These are phyloP conservation scores for Arthroderma sp. DNA, from an alignment of 2,329 filamentous ascomycete genomes.

Conservation along the genomic window DNA sequence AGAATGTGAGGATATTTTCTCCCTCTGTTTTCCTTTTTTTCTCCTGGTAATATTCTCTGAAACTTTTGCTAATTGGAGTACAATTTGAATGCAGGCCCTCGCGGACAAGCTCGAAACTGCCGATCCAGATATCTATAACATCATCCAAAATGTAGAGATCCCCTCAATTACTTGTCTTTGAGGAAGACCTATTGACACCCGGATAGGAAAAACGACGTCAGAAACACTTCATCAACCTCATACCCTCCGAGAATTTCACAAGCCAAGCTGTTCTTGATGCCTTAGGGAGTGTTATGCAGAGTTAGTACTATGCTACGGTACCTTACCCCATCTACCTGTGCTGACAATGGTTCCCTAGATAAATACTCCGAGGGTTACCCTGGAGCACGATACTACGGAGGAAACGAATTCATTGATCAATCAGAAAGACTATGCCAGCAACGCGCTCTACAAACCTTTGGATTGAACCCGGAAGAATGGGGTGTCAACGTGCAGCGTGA, in stretches of 20 bases:
- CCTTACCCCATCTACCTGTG: not conserved
- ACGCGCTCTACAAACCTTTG: slow-evolving; percentile 77
- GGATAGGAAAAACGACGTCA: slow-evolving; percentile 82
- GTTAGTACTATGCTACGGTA: slow-evolving; percentile 36
- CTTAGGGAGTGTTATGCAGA: slow-evolving; percentile 88
- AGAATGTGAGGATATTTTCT: no score
- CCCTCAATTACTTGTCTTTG: not conserved
- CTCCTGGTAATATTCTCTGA: not conserved
- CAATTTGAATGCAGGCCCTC: slow-evolving; percentile 49
- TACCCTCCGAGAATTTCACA: slow-evolving; percentile 91
- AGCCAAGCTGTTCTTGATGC: slow-evolving; percentile 86
- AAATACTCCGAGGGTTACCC: slow-evolving; percentile 99
- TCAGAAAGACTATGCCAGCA: slow-evolving; percentile 82
- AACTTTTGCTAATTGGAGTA: slow-evolving; percentile 4
- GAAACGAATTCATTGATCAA: slow-evolving; percentile 90
- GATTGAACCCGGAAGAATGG: slow-evolving; percentile 74
- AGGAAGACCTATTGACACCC: slow-evolving; percentile 4
- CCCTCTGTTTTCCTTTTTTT: not conserved
- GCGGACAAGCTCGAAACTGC: slow-evolving; percentile 66
- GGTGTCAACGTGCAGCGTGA: slow-evolving; percentile 88
- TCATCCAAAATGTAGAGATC: slow-evolving; percentile 66
- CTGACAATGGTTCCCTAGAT: slow-evolving; percentile 41
- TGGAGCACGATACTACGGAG: slow-evolving; percentile 89
- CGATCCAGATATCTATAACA: slow-evolving; percentile 75
- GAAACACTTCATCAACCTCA: slow-evolving; percentile 96